Evolutionary conservation across 345 rosid genomes (phyloP), one percentile per base, ranked within the genome.

Genomic region (Populus tremula): DNA sequence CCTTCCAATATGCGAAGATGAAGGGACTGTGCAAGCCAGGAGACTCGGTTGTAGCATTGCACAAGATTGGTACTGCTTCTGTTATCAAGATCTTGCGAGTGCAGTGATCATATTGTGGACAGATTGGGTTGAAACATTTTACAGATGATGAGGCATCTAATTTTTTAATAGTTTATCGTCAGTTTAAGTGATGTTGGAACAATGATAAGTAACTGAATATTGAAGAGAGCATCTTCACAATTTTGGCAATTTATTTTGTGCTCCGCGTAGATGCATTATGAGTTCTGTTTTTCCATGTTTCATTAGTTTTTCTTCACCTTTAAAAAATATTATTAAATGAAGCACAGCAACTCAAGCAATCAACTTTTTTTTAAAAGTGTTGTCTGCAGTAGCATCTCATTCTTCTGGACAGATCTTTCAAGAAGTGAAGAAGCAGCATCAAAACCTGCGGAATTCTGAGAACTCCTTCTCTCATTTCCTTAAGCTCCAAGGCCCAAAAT

Each of bases 41-140:
- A 23, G 87, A 85, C 54, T 72, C 87, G 6, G 61, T 85, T 69
- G 87, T 85, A 75, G 87, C 76, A 5, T 38, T 84, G 67, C 82
- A 84, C 59, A 79, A 77, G 66, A 75, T 84, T 65, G 79, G 71
- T n/a, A 13, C 41, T 49, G 76, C 80, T 39, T 71, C 78, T 41
- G 82, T 81, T 31, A 78, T 84, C 73, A 84, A 84, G 82, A 76
- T 84, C 70, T 13, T 69, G 72, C 14, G 29, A 13, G 81, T 77
- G n/a, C 72, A 53, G 21, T 77, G 41, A 69, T 61, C 23, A 67
- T 53, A 74, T 5, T 0, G 72, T 35, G 79, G 69, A 29, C 68
- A 43, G 61, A 31, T 68, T 74, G 31, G 1, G 35, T 33, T 27
- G 20, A 41, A 20, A 27, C 9, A 63, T 63, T 63, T 20, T 63